Evolutionary conservation across 2,329 filamentous ascomycete species (phyloP).

Genomic region (Zalaria sp.): DNA sequence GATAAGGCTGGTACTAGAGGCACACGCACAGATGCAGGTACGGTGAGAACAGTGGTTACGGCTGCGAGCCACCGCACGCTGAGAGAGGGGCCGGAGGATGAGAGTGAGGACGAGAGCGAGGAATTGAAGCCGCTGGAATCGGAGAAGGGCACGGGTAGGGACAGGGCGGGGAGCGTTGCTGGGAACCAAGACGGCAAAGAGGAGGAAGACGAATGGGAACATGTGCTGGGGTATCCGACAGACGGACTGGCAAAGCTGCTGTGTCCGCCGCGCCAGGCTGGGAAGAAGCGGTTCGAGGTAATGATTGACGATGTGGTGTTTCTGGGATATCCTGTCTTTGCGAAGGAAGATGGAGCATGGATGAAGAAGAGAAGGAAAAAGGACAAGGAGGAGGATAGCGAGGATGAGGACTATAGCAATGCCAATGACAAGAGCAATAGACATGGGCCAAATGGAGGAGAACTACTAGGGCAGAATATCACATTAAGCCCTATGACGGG

Average conservation of each 20-base stretch:
- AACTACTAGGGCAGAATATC: neutral
- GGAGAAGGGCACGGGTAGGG: too few relatives aligned
- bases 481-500: neutral
- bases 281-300: slow-evolving; percentile 72
- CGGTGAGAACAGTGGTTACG: neutral
- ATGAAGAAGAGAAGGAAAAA: slow-evolving; percentile 25
- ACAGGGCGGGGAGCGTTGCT: neutral
- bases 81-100: slow-evolving; percentile 8
- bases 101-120: slow-evolving; percentile 7
- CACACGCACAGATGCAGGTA: neutral
- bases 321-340: slow-evolving; percentile 71
- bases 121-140: neutral
- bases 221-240: slow-evolving; percentile 59
- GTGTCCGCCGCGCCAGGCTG: slow-evolving; percentile 59
- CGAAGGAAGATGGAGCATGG: slow-evolving; percentile 66
- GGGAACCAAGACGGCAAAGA: slow-evolving; percentile 3
- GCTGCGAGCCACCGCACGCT: slow-evolving; percentile 4
- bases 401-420: slow-evolving; percentile 1
- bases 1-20: neutral
- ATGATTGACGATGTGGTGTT: slow-evolving; percentile 68
- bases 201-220: slow-evolving; percentile 40
- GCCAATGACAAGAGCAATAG: slow-evolving; percentile 1
- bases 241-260: slow-evolving; percentile 68
- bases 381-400: slow-evolving; percentile 1
- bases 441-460: neutral